phyloP scores from a whole-genome alignment of 176 grass and related monocot genomes.

The Hordeum vulgare region MorexV3_pseudomolecules_assembly NC_058518.1:28919121-28919620 shows the following conservation, averaged over 20 bases:
- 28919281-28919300: slow-evolving; percentile 56
- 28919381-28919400: slow-evolving; percentile 38
- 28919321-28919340: neutral
- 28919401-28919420: slow-evolving; percentile 51
- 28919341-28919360: neutral
- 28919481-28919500: neutral
- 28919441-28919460: slow-evolving; percentile 63
- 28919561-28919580: slow-evolving; percentile 53
- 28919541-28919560: neutral
- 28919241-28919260: slow-evolving; percentile 79
- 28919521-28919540: neutral
- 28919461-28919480: slow-evolving; percentile 63
- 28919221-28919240: slow-evolving; percentile 80
- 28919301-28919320: neutral
- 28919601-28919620: slow-evolving; percentile 55
- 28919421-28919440: slow-evolving; percentile 87
- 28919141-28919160: slow-evolving; percentile 66
- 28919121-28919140: neutral
- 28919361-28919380: neutral
- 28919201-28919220: slow-evolving; percentile 53
- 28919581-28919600: slow-evolving; percentile 64
- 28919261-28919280: slow-evolving; percentile 69
- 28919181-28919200: slow-evolving; percentile 52
- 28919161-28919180: slow-evolving; percentile 34
- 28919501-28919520: neutral